Conservation (phyloP, 306 rosid genomes). For the Hippophae tibetana region DNA sequence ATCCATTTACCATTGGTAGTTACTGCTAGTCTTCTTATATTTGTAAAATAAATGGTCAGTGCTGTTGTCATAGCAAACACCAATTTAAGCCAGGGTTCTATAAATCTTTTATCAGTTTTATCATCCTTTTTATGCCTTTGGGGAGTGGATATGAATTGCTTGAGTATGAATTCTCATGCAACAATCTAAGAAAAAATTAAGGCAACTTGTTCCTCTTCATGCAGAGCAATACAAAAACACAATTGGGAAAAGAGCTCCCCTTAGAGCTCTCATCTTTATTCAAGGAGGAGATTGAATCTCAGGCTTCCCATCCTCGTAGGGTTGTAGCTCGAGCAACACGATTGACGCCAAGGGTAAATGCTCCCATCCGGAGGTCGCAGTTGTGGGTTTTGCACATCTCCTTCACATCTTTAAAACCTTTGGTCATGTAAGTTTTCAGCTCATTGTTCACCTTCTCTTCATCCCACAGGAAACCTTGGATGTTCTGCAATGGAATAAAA, state of each 20-base stretch:
- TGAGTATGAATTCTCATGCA: too few species aligned
- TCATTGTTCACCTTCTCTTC: slow-evolving; percentile 79
- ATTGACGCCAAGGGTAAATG: slow-evolving; percentile 72
- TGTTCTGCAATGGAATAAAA: slow-evolving; percentile 48
- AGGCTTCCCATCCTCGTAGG: slow-evolving; percentile 97
- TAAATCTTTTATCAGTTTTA: too few species aligned
- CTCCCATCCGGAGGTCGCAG: slow-evolving; percentile 93
- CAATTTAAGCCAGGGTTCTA: too few species aligned
- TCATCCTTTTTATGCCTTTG: too few species aligned
- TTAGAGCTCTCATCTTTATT: slow-evolving; percentile 11
- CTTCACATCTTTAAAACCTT: slow-evolving; percentile 77
- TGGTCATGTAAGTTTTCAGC: slow-evolving; percentile 61
- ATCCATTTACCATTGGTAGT: too few species aligned
- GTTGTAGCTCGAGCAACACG: slow-evolving; percentile 85
- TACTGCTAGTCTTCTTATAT: too few species aligned
- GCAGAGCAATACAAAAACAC: too few species aligned
- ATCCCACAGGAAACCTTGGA: slow-evolving; percentile 96
- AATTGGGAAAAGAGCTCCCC: neutral
- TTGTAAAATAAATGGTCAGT: too few species aligned
- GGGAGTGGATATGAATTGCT: too few species aligned
- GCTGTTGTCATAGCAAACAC: too few species aligned
- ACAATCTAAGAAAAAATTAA: too few species aligned
- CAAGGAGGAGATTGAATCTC: slow-evolving; percentile 12
- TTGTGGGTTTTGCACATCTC: slow-evolving; percentile 71
- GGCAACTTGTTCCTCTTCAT: too few species aligned